Evolutionary conservation across 352 stramenopile genomes (phyloP).

Genomic region (Globisporangium ultimum): DNA sequence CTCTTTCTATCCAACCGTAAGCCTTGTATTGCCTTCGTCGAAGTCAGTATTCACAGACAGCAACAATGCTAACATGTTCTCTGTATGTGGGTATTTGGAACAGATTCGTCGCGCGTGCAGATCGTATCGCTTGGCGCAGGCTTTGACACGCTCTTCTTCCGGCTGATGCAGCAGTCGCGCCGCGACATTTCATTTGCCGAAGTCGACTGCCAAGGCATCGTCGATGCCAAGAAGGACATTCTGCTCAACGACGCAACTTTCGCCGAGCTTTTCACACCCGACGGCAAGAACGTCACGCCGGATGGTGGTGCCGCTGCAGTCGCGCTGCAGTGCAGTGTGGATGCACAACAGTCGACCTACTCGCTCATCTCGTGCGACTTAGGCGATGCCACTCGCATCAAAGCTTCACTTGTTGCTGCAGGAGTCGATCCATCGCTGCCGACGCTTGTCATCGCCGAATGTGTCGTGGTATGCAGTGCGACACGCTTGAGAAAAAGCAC

Average conservation of each 20-base stretch:
- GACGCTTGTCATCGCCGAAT: conserved; percentile 66
- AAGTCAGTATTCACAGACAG: neutral
- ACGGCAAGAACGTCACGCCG: neutral
- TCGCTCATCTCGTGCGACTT: conserved; percentile 52
- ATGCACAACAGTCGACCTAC: conserved; percentile 26
- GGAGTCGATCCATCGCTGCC: conserved; percentile 33
- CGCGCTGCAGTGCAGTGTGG: conserved; percentile 24
- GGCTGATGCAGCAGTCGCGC: conserved; percentile 29
- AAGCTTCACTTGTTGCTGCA: conserved; percentile 20
- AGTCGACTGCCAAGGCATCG: conserved; percentile 61
- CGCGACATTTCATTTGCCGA: conserved; percentile 40
- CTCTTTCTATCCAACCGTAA: conserved; percentile 43
- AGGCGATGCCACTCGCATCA: conserved; percentile 36
- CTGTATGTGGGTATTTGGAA: conserved; percentile 10
- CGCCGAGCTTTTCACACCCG: conserved; percentile 20
- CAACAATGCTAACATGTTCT: neutral
- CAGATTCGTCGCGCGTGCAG: conserved; percentile 23
- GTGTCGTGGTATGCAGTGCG: conserved; percentile 46
- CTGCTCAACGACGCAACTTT: conserved; percentile 23
- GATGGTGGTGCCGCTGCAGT: neutral
- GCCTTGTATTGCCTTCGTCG: neutral
- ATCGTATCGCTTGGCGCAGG: conserved; percentile 68
- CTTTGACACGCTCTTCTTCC: conserved; percentile 78
- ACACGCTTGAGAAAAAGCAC: neutral
- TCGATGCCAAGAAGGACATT: conserved; percentile 39